Evolutionary conservation across 2,329 filamentous ascomycete species (phyloP).

Genomic region (Fusarium sp.): DNA sequence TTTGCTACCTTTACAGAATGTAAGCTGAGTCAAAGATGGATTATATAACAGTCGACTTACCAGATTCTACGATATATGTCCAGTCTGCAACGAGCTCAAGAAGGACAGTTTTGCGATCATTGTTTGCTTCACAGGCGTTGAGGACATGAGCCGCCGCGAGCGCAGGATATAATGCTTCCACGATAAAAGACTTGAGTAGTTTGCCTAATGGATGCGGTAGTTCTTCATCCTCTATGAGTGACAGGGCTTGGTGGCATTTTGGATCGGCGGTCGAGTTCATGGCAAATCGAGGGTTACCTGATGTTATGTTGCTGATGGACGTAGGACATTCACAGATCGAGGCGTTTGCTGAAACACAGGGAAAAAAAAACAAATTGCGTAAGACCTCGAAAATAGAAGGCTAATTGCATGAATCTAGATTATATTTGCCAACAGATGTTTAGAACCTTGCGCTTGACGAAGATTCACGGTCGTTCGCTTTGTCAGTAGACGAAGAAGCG

Average conservation of each 20-base stretch:
- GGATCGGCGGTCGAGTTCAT: not conserved
- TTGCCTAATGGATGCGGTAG: rapidly evolving
- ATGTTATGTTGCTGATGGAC: too few species aligned
- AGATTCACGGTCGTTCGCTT: too few species aligned
- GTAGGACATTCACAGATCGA: too few species aligned
- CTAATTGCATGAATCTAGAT: too few species aligned
- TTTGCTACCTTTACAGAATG: not conserved
- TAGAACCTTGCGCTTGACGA: too few species aligned
- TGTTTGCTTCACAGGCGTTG: rapidly evolving
- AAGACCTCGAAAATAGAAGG: too few species aligned
- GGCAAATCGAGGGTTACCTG: not conserved
- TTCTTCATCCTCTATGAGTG: rapidly evolving
- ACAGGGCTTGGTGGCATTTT: not conserved
- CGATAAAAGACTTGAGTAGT: rapidly evolving
- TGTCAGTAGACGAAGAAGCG: not conserved
- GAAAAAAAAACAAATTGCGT: too few species aligned
- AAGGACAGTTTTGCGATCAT: rapidly evolving
- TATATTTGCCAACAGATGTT: too few species aligned
- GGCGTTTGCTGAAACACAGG: too few species aligned
- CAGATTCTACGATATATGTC: rapidly evolving
- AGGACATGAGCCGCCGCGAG: not conserved
- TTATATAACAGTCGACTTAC: too few species aligned
- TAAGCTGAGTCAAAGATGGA: not conserved
- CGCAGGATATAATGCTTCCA: rapidly evolving
- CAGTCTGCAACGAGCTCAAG: not conserved